Percentiles rank a stretch among this genome's conserved stretches.
These are phyloP conservation scores for Cyberlindnera maritima DNA, from an alignment of 805 yeast species.

Conservation along the genomic window DNA sequence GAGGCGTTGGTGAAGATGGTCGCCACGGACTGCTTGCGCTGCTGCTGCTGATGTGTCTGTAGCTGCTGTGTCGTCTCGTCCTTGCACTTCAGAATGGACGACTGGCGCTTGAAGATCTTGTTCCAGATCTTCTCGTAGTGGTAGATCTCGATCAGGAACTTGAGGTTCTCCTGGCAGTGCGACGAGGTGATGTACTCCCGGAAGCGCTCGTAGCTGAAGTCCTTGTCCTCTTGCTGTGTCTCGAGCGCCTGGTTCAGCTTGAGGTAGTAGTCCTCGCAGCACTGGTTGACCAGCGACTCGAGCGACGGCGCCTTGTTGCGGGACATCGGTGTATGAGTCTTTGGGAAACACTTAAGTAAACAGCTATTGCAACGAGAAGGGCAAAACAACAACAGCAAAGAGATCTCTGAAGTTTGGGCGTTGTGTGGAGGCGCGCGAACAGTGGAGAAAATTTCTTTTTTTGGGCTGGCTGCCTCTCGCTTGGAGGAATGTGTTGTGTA, in stretches of 20 bases:
- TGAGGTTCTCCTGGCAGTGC: constrained; percentile 45
- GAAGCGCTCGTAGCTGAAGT: constrained; percentile 28
- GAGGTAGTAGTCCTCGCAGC: constrained; percentile 27
- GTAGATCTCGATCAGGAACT: constrained; percentile 43
- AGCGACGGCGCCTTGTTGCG: constrained; percentile 21
- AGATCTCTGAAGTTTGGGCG: too few species aligned
- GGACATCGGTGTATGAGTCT: background rate
- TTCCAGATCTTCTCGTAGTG: constrained; percentile 45
- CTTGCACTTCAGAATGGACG: constrained; percentile 31
- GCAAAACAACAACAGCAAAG: too few species aligned
- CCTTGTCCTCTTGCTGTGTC: background rate
- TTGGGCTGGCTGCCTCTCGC: background rate
- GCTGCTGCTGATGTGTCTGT: constrained; percentile 15
- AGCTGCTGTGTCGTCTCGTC: constrained; percentile 18
- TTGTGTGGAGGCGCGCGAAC: background rate
- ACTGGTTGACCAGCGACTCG: constrained; percentile 28
- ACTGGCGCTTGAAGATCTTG: constrained; percentile 29
- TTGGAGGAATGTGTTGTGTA: background rate
- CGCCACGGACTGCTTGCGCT: constrained; percentile 22
- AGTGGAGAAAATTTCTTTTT: background rate
- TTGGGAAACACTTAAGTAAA: too few species aligned
- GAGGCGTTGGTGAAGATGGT: constrained; percentile 21
- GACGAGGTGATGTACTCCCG: constrained; percentile 33
- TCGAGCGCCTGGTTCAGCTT: constrained; percentile 7
- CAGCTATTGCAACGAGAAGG: too few species aligned